Conservation (phyloP, 2,329 filamentous ascomycete species). For the Colletotrichum sp. region DNA sequence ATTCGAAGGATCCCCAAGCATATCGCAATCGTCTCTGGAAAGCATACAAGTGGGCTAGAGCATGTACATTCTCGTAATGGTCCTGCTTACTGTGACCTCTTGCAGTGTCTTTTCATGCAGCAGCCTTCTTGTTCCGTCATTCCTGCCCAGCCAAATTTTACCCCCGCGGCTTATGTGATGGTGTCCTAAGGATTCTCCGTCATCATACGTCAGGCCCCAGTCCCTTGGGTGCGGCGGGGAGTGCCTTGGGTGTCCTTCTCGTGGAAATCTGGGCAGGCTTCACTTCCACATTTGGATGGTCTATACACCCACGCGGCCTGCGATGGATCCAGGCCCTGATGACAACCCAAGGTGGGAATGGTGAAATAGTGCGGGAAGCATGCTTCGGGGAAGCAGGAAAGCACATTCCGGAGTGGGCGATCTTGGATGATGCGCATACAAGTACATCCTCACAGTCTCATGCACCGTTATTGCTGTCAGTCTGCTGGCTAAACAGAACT, state of each 20-base stretch:
- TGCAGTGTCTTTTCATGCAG: not conserved
- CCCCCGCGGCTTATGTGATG: slow-evolving; percentile 11
- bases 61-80: not conserved
- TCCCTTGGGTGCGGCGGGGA: slow-evolving; percentile 5
- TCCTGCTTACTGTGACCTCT: not conserved
- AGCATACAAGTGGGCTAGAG: not conserved
- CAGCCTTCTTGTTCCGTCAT: not conserved
- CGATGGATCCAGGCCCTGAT: slow-evolving; percentile 37
- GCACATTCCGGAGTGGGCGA: slow-evolving; percentile 39
- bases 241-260: not conserved
- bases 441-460: slow-evolving; percentile 24
- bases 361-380: slow-evolving; percentile 42
- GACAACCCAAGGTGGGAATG: slow-evolving; percentile 32
- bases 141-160: not conserved
- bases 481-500: slow-evolving; percentile 31
- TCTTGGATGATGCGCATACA: slow-evolving; percentile 43
- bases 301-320: slow-evolving; percentile 18
- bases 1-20: not conserved
- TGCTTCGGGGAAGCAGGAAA: slow-evolving; percentile 43
- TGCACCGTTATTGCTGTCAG: slow-evolving; percentile 34
- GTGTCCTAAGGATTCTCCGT: slow-evolving; percentile 12
- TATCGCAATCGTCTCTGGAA: not conserved
- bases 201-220: slow-evolving; percentile 22
- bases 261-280: slow-evolving; percentile 3
- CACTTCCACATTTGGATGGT: slow-evolving; percentile 8